Base-by-base conservation (phyloP, 2,329 filamentous ascomycete species). In the Hymenoscyphus fraxineus region DNA sequence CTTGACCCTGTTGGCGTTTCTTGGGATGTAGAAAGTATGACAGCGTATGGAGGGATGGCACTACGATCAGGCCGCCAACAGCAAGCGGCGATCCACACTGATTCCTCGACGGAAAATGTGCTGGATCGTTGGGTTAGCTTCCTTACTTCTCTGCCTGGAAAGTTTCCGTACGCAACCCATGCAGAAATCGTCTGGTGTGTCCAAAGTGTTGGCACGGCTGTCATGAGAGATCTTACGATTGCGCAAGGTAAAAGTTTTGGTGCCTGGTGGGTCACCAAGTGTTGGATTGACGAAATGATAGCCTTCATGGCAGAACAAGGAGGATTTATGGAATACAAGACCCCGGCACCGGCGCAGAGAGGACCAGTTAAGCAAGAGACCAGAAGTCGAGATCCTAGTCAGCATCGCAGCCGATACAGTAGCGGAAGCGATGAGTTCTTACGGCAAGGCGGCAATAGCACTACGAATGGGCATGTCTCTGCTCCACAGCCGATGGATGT, bases 191-290 rank as follows among this genome's bases (percentile, higher is more conserved):
- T 95, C 10, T 89, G 88, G 77, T 92, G 88, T 68, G 88, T 94
- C 51, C 88, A 92, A 70, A 84, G 88, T 31, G 81, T 95, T 27
- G 89, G 91, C 13, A 92, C 89, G 7, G 87, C 90, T 22, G 88
- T 91, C 19, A 86, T 95, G 80, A 84, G 92, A 62, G 92, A 96
- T 71, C 84, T 96, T 64, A 95, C 91, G 0, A 87, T 95, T 60
- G 83, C 86, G 51, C 88, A 90, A 68, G 90, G 89, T 19, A 87
- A 88, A 73, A 93, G 90, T 73, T 96, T 94, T 73, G 89, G 91
- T n/a, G 88, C 90, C 6, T 96, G 92, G 92, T 95, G 91, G 91
- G 91, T 97, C 64, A 93, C 93, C 3, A 97, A 97, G 76, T 93
- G 94, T 64, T 98, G 94, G 83, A 85, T 97, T 61, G 93, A 97